Evolutionary conservation across 768 basidiomycete genomes (phyloP).

Genomic region (Suillus clintonianus): DNA sequence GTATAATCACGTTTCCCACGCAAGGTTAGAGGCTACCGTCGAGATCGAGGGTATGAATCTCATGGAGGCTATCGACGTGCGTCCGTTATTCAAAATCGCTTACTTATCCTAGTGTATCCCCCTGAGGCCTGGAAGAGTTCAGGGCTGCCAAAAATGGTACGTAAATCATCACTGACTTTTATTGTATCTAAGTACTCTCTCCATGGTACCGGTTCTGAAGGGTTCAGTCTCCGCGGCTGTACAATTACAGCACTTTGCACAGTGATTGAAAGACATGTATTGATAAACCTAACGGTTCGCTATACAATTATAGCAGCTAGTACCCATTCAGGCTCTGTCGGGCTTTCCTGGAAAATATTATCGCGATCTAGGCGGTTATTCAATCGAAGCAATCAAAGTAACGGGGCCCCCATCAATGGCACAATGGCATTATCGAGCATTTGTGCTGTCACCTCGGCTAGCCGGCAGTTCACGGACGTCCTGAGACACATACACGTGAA

Average conservation of each 20-base stretch:
- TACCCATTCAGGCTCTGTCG: not conserved
- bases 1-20: not conserved
- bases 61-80: not conserved
- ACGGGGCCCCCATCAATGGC: not conserved
- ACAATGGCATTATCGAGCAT: not conserved
- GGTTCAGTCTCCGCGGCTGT: constrained; percentile 19
- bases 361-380: not conserved
- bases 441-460: constrained; percentile 7
- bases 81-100: not conserved
- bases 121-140: constrained; percentile 1
- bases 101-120: not conserved
- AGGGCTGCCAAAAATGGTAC: constrained; percentile 20
- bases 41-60: not conserved
- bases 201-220: constrained; percentile 24
- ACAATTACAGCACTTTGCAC: constrained; percentile 1
- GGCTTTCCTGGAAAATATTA: not conserved
- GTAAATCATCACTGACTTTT: constrained; percentile 18
- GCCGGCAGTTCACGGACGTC: constrained; percentile 6
- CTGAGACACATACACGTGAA: not conserved
- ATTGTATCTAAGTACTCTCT: constrained; percentile 16
- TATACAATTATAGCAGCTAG: not conserved
- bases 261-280: not conserved
- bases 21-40: not conserved
- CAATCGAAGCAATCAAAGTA: not conserved
- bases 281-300: not conserved